Evolutionary conservation across 805 yeast species (phyloP).

Genomic region (Yarrowia yakushimensis): DNA sequence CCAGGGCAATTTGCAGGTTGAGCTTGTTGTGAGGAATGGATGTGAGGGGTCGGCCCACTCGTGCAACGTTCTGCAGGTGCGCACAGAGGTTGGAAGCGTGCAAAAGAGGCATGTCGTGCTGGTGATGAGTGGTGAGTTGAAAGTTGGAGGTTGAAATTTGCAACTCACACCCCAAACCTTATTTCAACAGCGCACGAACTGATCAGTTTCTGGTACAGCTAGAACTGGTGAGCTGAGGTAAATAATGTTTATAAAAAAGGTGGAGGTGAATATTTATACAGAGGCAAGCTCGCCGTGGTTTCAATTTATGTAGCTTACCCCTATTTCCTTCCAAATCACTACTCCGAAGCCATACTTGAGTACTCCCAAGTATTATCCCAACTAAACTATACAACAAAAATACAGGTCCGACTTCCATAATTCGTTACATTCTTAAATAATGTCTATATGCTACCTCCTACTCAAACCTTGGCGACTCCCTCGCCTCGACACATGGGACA

Average conservation of each 20-base stretch:
- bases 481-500: slow-evolving; percentile 57
- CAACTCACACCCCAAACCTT: background rate
- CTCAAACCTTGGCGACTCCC: slow-evolving; percentile 37
- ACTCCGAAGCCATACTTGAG: too few species aligned
- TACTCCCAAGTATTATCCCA: too few species aligned
- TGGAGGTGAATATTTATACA: too few species aligned
- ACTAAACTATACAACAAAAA: too few species aligned
- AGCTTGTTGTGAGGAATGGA: slow-evolving; percentile 78
- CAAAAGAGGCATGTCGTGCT: slow-evolving; percentile 70
- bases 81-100: slow-evolving; percentile 80
- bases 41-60: slow-evolving; percentile 69
- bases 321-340: too few species aligned
- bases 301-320: too few species aligned
- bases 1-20: slow-evolving; percentile 78
- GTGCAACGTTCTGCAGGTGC: slow-evolving; percentile 82
- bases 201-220: background rate
- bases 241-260: too few species aligned
- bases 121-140: slow-evolving; percentile 13
- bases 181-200: background rate
- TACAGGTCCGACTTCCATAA: background rate
- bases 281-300: too few species aligned
- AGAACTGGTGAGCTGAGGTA: background rate
- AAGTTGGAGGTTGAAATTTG: slow-evolving; percentile 21
- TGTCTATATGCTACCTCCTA: slow-evolving; percentile 5
- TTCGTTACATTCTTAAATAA: slow-evolving; percentile 12